Base-by-base conservation (phyloP, 768 basidiomycete genomes). In the Leccinum uliginosum region DNA sequence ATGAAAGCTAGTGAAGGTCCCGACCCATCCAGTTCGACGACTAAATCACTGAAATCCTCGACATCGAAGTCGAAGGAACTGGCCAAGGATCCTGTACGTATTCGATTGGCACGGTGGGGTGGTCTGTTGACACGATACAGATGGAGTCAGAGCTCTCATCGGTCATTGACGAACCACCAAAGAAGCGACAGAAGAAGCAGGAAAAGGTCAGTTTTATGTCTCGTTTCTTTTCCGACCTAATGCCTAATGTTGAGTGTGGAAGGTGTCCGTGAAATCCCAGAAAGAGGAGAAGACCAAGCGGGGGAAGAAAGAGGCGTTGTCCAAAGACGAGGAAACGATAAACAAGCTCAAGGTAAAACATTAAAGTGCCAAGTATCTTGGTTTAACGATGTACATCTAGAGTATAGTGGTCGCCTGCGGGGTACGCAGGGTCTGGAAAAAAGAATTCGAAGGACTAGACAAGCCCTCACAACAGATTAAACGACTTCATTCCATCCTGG, bases 361-460 rank as follows among this genome's bases (percentile, higher is more conserved):
- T 43, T 50, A n/a, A 3, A 35, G 29, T 15, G 50, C 26, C 23
- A 4, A 17, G 34, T 26, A 11, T 54, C n/a, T 55, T 29, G 29
- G 21, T 21, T 15, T 59, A 30, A 57, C 23, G 4, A 14, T 32
- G 44, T 54, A 38, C 44, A 48, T 44, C 27, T 14, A 91, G 90
- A 76, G 83, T 15, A 71, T 89, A 14, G 82, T 93, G 1, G 68
- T 80, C 14, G 87, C 88, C 2, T 92, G 91, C 59, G 91, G 91
- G 6, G 78, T 88, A 17, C 83, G 89, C 56, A 91, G 86, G 69
- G 74, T 81, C 6, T 93, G 91, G 91, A 77, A 80, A 9, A 89
- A 83, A 66, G 80, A 90, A 55, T 87, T 92, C 62, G 72, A 83
- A 62, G 85, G 77, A 54, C 65, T 83, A 38, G 79, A 82, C 44